These are phyloP conservation scores for Mucor velutinosus DNA, from an alignment of 371 early-diverging fungal genomes.

Conservation along the genomic window DNA sequence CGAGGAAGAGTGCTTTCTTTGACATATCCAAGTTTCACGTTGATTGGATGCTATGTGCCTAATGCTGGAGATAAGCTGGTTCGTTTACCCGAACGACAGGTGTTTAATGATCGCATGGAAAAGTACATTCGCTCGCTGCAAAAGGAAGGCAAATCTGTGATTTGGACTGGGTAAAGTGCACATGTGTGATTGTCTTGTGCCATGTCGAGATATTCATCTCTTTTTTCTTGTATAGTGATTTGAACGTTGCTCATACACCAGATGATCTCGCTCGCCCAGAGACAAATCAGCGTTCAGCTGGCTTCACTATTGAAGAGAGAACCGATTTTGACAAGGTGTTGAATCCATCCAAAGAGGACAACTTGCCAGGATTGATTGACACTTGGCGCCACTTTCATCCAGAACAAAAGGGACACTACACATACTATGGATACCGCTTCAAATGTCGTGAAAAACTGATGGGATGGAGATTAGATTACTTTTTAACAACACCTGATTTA, in stretches of 20 bases:
- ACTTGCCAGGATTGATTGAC: conserved; percentile 66
- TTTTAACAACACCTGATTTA: conserved; percentile 70
- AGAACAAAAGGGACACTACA: conserved; percentile 67
- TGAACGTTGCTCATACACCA: conserved; percentile 87
- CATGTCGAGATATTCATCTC: not conserved
- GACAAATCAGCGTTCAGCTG: conserved; percentile 77
- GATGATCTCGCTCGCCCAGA: conserved; percentile 84
- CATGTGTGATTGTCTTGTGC: not conserved
- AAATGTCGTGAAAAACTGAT: conserved; percentile 71
- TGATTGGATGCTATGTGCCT: conserved; percentile 81
- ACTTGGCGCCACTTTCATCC: conserved; percentile 80
- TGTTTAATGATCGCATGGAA: conserved; percentile 73
- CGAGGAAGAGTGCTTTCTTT: conserved; percentile 81
- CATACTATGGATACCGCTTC: conserved; percentile 83
- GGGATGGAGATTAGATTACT: conserved; percentile 93
- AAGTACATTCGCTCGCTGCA: conserved; percentile 71
- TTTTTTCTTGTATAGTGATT: conserved; percentile 51
- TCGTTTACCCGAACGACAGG: conserved; percentile 61
- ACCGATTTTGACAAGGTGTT: conserved; percentile 70
- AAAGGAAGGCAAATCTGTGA: conserved; percentile 67
- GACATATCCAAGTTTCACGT: conserved; percentile 66
- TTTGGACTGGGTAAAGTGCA: conserved; percentile 76
- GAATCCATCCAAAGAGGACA: conserved; percentile 35
- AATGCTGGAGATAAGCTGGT: conserved; percentile 82
- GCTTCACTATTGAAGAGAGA: conserved; percentile 88